These are phyloP conservation scores for Hemisphaericaspora subhashii DNA, from an alignment of 1,139 yeast genomes.

Conservation along the genomic window DNA sequence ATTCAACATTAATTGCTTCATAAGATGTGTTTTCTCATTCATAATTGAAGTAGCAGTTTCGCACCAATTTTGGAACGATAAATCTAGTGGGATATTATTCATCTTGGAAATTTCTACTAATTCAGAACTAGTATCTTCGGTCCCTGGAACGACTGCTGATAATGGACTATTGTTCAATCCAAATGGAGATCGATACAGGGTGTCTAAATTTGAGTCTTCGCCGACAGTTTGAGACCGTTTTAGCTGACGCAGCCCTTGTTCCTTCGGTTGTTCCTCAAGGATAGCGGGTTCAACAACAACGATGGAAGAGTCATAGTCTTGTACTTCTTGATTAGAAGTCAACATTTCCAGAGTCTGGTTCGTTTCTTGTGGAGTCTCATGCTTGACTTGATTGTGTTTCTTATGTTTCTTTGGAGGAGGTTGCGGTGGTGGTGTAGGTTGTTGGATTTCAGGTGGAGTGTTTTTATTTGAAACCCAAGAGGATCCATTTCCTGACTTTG, in stretches of 20 bases:
- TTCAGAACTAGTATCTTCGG: constrained; percentile 1
- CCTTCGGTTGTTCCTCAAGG: too few species aligned
- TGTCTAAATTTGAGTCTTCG: background rate
- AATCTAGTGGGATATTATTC: constrained; percentile 6
- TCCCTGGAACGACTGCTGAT: constrained; percentile 3
- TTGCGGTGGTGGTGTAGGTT: too few species aligned
- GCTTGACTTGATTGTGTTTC: background rate
- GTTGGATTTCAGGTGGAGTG: too few species aligned
- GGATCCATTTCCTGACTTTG: background rate
- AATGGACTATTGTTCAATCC: constrained; percentile 7
- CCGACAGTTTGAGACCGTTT: background rate
- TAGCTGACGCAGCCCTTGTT: background rate
- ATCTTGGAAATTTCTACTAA: constrained; percentile 1
- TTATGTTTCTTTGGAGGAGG: background rate
- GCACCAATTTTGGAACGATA: constrained; percentile 7
- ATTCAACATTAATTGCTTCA: constrained; percentile 30
- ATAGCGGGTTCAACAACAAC: too few species aligned
- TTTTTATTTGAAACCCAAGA: background rate
- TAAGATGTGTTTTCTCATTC: constrained; percentile 17
- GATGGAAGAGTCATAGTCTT: too few species aligned
- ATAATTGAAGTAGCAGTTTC: constrained; percentile 5
- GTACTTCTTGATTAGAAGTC: too few species aligned
- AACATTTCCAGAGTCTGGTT: too few species aligned
- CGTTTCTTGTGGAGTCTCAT: background rate
- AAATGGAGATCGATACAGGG: background rate